Conservation (phyloP, 2,329 filamentous ascomycete species). For the Alternaria gansuensis region DNA sequence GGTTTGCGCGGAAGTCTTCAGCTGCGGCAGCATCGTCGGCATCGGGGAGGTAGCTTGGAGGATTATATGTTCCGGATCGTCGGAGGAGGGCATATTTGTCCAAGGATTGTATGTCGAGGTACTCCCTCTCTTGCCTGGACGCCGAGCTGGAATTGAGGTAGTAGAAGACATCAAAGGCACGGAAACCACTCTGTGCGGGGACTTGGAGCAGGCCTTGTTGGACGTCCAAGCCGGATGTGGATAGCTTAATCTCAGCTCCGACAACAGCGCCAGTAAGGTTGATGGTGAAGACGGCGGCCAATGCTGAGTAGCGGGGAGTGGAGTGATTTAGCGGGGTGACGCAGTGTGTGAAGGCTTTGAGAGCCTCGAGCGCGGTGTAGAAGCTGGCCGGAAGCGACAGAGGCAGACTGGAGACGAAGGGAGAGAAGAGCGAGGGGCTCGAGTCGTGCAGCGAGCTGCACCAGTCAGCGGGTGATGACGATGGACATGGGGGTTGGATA, state of each 20-base stretch:
- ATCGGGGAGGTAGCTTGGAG: constrained; percentile 87
- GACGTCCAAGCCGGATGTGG: constrained; percentile 88
- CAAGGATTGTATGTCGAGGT: constrained; percentile 79
- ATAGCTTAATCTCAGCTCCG: constrained; percentile 77
- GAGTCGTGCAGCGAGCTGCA: constrained; percentile 85
- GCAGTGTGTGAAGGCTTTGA: constrained; percentile 86
- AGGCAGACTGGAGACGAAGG: constrained; percentile 83
- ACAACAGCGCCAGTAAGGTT: constrained; percentile 82
- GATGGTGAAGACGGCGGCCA: constrained; percentile 83
- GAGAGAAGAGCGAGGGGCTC: constrained; percentile 81
- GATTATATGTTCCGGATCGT: constrained; percentile 83
- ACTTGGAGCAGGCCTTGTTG: constrained; percentile 80
- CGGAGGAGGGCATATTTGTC: constrained; percentile 81
- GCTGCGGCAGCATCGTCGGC: constrained; percentile 92
- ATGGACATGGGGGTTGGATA: constrained; percentile 19
- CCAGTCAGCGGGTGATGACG: constrained; percentile 21
- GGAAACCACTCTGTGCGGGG: constrained; percentile 79
- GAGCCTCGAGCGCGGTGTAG: constrained; percentile 79
- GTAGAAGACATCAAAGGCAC: constrained; percentile 98
- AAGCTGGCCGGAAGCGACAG: constrained; percentile 78
- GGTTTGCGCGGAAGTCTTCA: constrained; percentile 86
- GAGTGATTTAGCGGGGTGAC: constrained; percentile 92
- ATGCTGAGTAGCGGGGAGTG: constrained; percentile 77
- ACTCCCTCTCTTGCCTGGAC: constrained; percentile 86
- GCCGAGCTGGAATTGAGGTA: constrained; percentile 93